Percentiles rank a stretch among this genome's conserved stretches.
phyloP scores from a whole-genome alignment of 768 basidiomycete genomes.

The Lactifluus pinguis region DNA sequence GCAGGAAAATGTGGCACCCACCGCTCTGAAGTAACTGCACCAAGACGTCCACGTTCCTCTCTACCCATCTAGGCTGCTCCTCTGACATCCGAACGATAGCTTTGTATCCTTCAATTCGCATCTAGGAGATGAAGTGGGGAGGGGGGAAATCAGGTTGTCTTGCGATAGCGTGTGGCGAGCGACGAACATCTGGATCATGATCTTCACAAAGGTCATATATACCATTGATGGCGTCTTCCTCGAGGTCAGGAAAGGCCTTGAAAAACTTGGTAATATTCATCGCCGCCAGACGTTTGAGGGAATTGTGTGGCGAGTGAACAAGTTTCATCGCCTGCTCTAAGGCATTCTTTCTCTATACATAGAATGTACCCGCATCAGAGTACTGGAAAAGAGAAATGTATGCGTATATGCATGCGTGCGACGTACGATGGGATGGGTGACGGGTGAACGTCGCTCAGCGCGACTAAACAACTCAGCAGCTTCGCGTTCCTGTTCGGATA shows the following conservation, averaged over 20 bases:
- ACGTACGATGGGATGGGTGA: constrained; percentile 34
- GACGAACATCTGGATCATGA: too few species aligned
- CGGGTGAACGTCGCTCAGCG: constrained; percentile 33
- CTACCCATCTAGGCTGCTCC: too few species aligned
- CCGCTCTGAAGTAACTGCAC: too few species aligned
- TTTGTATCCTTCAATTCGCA: too few species aligned
- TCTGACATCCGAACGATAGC: too few species aligned
- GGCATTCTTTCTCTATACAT: constrained; percentile 39
- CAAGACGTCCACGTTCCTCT: too few species aligned
- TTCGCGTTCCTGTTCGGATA: constrained; percentile 32
- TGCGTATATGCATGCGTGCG: neutral
- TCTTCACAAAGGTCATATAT: too few species aligned
- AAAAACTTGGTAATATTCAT: constrained; percentile 49
- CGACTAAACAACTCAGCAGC: constrained; percentile 34
- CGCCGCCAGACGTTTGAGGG: constrained; percentile 50
- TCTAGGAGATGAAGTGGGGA: too few species aligned
- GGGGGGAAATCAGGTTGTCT: constrained; percentile 31
- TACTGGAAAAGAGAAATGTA: neutral
- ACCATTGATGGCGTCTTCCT: too few species aligned
- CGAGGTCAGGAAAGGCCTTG: constrained; percentile 29
- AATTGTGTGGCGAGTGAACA: constrained; percentile 38
- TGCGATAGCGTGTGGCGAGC: too few species aligned
- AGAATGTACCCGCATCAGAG: neutral
- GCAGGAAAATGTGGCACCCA: too few species aligned
- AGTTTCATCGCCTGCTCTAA: constrained; percentile 46